Conservation (phyloP, 805 yeast genomes). For the Starmerella potacharoeniae region DNA sequence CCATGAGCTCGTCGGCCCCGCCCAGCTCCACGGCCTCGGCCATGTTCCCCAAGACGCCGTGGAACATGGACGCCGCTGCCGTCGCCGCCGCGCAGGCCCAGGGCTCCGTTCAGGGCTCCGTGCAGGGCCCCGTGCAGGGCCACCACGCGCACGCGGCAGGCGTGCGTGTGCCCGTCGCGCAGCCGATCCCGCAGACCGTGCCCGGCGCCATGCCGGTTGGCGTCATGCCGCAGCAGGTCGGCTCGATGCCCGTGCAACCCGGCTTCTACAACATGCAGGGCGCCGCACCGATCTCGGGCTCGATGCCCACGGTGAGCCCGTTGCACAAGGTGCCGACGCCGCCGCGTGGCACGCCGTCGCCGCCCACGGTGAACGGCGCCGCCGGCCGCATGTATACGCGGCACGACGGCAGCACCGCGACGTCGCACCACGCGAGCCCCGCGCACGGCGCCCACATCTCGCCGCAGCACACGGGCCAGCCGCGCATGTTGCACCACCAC, state of each 20-base stretch:
- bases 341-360: conserved; percentile 13
- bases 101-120: not conserved
- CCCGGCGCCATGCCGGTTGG: conserved; percentile 5
- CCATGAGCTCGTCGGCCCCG: conserved; percentile 2
- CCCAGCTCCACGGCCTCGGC: conserved; percentile 4
- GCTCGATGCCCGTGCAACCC: not conserved
- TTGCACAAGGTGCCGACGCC: conserved; percentile 13
- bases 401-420: not conserved
- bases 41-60: conserved; percentile 1
- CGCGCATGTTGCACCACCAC: conserved; percentile 1
- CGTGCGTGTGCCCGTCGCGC: not conserved
- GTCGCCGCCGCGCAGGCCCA: not conserved
- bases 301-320: conserved; percentile 4
- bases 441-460: not conserved
- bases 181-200: conserved; percentile 1
- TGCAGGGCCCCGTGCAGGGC: not conserved
- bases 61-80: conserved; percentile 3
- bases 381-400: conserved; percentile 4
- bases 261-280: not conserved
- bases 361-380: conserved; percentile 8
- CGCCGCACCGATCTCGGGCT: not conserved
- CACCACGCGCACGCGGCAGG: conserved; percentile 4
- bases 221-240: not conserved
- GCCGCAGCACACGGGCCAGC: conserved; percentile 1
- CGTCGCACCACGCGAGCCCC: not conserved